These are phyloP conservation scores for Aspergillus campestris DNA, from an alignment of 495 filamentous ascomycete species.

Conservation along the genomic window DNA sequence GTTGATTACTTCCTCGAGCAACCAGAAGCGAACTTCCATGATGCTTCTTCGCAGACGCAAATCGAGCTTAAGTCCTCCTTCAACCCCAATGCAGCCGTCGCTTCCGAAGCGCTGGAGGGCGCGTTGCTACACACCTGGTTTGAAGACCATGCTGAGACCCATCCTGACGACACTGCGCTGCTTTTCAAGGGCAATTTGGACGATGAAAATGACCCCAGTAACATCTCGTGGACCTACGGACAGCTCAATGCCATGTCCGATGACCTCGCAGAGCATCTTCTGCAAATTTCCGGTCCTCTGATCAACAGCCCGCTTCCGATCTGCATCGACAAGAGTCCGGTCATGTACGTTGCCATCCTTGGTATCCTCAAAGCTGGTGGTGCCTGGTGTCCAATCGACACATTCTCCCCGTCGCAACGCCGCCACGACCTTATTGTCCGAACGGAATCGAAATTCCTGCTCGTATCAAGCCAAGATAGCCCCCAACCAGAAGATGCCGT, in stretches of 20 bases:
- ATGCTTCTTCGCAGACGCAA: constrained; percentile 4
- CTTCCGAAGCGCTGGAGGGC: constrained; percentile 5
- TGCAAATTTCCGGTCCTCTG: constrained; percentile 12
- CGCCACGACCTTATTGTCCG: constrained; percentile 28
- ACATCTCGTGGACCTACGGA: constrained; percentile 21
- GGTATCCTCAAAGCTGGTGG: constrained; percentile 63
- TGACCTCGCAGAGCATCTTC: constrained; percentile 16
- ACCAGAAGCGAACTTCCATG: constrained; percentile 10
- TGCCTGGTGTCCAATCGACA: constrained; percentile 34
- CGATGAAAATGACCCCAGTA: constrained; percentile 7
- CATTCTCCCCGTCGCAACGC: constrained; percentile 24
- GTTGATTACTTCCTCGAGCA: constrained; percentile 16
- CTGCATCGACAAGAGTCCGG: constrained; percentile 73
- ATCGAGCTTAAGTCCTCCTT: constrained; percentile 13
- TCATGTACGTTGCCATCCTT: constrained; percentile 69
- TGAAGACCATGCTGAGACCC: constrained; percentile 14
- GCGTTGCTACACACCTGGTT: constrained; percentile 19
- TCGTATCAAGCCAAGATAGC: constrained; percentile 17
- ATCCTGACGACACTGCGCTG: constrained; percentile 18
- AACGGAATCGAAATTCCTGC: constrained; percentile 16
- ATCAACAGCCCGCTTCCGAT: constrained; percentile 52
- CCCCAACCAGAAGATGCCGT: constrained; percentile 15
- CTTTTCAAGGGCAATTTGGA: constrained; percentile 20
- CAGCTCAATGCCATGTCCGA: constrained; percentile 23
- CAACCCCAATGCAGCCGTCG: constrained; percentile 8